Conservation (phyloP, 2,329 filamentous ascomycete species). For the Pezicula carpinea region DNA sequence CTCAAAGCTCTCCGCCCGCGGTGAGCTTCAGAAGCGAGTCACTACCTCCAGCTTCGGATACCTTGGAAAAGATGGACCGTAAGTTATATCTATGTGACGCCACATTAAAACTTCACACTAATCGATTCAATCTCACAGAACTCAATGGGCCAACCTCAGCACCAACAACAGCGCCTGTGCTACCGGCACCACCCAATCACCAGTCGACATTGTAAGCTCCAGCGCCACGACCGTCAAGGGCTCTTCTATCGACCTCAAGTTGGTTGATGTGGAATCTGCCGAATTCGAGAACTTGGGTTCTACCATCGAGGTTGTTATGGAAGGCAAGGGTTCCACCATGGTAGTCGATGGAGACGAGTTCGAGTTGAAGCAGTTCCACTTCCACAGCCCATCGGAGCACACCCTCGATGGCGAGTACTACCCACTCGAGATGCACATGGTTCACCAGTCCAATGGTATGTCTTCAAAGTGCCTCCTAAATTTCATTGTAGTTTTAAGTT, state of each 20-base stretch:
- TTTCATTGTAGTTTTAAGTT: too few species aligned
- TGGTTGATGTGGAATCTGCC: slow-evolving; percentile 9
- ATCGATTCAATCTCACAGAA: slow-evolving; percentile 7
- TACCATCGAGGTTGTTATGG: slow-evolving; percentile 18
- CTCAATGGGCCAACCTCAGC: slow-evolving; percentile 9
- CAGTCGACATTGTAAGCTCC: slow-evolving; percentile 11
- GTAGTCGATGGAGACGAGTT: slow-evolving; percentile 10
- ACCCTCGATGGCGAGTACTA: slow-evolving; percentile 39
- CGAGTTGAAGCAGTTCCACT: slow-evolving; percentile 46
- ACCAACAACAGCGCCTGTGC: slow-evolving; percentile 10
- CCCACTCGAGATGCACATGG: slow-evolving; percentile 38
- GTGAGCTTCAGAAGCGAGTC: slow-evolving; percentile 7
- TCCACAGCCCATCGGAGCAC: slow-evolving; percentile 58
- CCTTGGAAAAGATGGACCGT: slow-evolving; percentile 13
- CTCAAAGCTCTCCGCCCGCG: slow-evolving; percentile 4
- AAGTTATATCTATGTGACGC: slow-evolving; percentile 2
- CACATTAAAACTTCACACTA: too few species aligned
- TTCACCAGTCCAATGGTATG: slow-evolving; percentile 31
- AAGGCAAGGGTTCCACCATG: slow-evolving; percentile 10
- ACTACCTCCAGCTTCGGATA: slow-evolving; percentile 14
- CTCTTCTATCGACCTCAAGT: slow-evolving; percentile 6
- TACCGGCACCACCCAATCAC: slow-evolving; percentile 13
- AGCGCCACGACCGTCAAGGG: slow-evolving; percentile 3
- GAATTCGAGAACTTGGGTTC: slow-evolving; percentile 18
- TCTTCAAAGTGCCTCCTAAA: not conserved